Evolutionary conservation across 768 basidiomycete species (phyloP).

Genomic region (Tulasnella sp.): DNA sequence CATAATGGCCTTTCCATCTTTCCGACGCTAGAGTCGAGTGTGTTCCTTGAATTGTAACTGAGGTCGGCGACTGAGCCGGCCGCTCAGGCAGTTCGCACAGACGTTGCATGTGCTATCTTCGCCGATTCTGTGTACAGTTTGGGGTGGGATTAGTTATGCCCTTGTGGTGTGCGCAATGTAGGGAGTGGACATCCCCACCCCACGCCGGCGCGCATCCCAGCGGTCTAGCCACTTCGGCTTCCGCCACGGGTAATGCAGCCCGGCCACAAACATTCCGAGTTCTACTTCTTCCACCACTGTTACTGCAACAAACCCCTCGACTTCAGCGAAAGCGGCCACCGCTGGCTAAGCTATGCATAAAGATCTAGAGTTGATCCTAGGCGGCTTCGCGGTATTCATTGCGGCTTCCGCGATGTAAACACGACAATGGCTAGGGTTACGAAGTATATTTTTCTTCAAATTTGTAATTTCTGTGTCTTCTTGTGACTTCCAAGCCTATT

Average conservation of each 20-base stretch:
- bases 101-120: constrained; percentile 1
- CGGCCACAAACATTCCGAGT: no score
- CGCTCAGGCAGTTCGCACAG: background rate
- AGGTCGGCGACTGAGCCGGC: background rate
- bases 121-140: no score
- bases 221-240: background rate
- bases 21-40: no score
- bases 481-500: background rate
- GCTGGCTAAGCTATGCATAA: background rate
- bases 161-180: background rate
- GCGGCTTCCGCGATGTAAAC: background rate
- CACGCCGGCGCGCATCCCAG: constrained; percentile 14
- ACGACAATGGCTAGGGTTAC: background rate
- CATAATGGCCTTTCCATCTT: no score
- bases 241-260: constrained; percentile 19
- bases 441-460: background rate
- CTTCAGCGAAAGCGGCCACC: background rate
- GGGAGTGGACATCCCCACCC: background rate
- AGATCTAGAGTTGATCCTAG: background rate
- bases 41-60: no score
- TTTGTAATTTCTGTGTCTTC: background rate
- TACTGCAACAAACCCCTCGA: background rate
- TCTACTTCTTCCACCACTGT: background rate
- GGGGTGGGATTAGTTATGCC: no score
- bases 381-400: background rate